phyloP scores from a whole-genome alignment of 352 stramenopile genomes.

The Globisporangium ultimum region DNA sequence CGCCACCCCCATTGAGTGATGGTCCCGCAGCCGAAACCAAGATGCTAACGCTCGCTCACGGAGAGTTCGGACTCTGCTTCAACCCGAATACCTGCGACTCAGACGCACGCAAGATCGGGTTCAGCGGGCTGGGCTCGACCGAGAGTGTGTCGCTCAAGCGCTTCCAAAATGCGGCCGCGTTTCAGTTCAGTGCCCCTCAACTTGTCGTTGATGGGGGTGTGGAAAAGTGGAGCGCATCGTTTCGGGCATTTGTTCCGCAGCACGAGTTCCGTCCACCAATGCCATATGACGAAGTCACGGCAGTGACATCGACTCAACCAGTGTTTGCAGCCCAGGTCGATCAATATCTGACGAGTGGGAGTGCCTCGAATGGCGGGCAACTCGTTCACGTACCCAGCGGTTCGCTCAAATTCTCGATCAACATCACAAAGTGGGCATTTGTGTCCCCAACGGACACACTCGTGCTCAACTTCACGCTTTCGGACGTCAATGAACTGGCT shows the following conservation, averaged over 20 bases:
- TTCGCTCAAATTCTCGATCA: conserved; percentile 24
- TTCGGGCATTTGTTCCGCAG: conserved; percentile 17
- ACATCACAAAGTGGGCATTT: conserved; percentile 19
- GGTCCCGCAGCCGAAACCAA: conserved; percentile 12
- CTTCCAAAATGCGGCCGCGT: conserved; percentile 13
- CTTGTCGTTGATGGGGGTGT: conserved; percentile 1
- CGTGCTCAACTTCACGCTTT: conserved; percentile 19
- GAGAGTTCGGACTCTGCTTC: conserved; percentile 22
- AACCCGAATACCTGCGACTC: conserved; percentile 1
- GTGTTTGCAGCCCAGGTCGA: conserved; percentile 16
- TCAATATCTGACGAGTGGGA: conserved; percentile 14
- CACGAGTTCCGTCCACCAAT: conserved; percentile 14
- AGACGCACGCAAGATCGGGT: conserved; percentile 16
- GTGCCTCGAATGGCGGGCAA: conserved; percentile 8
- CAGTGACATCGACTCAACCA: not conserved
- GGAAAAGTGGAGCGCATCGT: conserved; percentile 14
- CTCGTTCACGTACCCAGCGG: conserved; percentile 12
- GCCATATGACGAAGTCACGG: conserved; percentile 6
- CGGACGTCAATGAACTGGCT: conserved; percentile 1
- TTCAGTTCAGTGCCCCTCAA: conserved; percentile 12
- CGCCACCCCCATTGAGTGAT: not conserved
- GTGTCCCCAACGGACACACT: conserved; percentile 7
- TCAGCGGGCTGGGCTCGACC: conserved; percentile 12
- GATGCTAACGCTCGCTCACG: conserved; percentile 11
- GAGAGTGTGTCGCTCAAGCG: conserved; percentile 1